Evolutionary conservation across 1,139 yeast genomes (phyloP).

Genomic region (Yamadazyma spencermartinsiae): DNA sequence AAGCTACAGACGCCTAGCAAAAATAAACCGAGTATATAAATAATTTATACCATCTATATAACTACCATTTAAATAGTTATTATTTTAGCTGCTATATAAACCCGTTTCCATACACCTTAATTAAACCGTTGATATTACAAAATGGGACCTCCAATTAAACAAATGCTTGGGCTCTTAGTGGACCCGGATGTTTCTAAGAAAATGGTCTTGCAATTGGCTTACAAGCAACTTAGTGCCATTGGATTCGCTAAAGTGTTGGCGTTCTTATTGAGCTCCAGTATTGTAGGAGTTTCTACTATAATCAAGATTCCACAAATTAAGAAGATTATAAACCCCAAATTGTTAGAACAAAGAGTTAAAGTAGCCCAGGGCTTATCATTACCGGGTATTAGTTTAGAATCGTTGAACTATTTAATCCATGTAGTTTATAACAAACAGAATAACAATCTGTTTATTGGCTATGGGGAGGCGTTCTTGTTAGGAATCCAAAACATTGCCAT

Average conservation of each 20-base stretch:
- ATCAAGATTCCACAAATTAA: conserved; percentile 46
- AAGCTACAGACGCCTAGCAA: neutral
- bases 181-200: conserved; percentile 45
- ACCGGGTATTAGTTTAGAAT: conserved; percentile 39
- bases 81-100: too few relatives aligned
- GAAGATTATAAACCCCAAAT: conserved; percentile 33
- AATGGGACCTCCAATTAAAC: conserved; percentile 27
- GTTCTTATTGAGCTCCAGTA: conserved; percentile 33
- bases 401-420: conserved; percentile 41
- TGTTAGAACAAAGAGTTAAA: conserved; percentile 26
- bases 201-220: conserved; percentile 40
- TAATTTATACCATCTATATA: neutral
- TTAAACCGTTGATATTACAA: neutral
- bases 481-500: conserved; percentile 44
- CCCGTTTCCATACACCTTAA: too few relatives aligned
- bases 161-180: conserved; percentile 33
- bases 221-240: conserved; percentile 35
- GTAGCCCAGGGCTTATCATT: conserved; percentile 44
- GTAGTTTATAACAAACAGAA: conserved; percentile 41
- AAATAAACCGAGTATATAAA: neutral
- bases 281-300: conserved; percentile 43
- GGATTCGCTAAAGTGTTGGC: conserved; percentile 40
- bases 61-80: neutral
- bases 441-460: conserved; percentile 37
- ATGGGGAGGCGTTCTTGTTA: conserved; percentile 44